Base-by-base conservation (phyloP, 2,329 filamentous ascomycete genomes). In the Trichoderma koningiopsis region DNA sequence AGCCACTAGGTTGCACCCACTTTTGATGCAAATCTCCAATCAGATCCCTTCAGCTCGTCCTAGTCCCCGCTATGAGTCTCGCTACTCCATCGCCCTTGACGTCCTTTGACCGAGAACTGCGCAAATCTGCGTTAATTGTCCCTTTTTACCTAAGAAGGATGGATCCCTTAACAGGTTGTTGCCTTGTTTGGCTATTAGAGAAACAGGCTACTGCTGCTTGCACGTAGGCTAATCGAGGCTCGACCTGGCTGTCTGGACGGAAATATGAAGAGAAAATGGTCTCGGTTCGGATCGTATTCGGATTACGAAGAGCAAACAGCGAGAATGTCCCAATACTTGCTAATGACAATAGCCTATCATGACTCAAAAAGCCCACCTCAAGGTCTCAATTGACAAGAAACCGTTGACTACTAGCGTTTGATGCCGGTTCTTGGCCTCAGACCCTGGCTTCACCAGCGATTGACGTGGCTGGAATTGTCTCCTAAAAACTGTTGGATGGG, bases 121-220 rank as follows among this genome's bases (percentile, higher is more conserved):
- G 55, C 43, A 52, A 7, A 22, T 35, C 29, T 66, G 64, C 55
- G 64, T 59, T n/a, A 67, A 49, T 67, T 67, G 53, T 49, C 29
- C 3, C 5, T 56, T 49, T 49, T 49, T 43, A 29, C n/a, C 10
- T 8, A 31, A 24, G 2, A 37, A 7, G 7, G 40, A 35, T 49
- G 47, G 47, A 8, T 24, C 47, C 11, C 47, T 24, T 5, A 49
- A 24, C 22, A 49, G 11, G 11, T 49, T 49, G 22, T 49, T 49
- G 19, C 47, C 47, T 22, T 49, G n/a, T 49, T 22, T 22, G 47
- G 47, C 22, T n/a, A 49, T 49, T 24, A 24, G 47, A 22, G 22
- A 24, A 1, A 22, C 47, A 4, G 47, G 24, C n/a, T 49, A 49
- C 47, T 49, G 47, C 22, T 37, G 60, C 29, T 11, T 53, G 5